Evolutionary conservation across 1,284 basidiomycete species (phyloP).

Genomic region (Mycosarcoma maydis): DNA sequence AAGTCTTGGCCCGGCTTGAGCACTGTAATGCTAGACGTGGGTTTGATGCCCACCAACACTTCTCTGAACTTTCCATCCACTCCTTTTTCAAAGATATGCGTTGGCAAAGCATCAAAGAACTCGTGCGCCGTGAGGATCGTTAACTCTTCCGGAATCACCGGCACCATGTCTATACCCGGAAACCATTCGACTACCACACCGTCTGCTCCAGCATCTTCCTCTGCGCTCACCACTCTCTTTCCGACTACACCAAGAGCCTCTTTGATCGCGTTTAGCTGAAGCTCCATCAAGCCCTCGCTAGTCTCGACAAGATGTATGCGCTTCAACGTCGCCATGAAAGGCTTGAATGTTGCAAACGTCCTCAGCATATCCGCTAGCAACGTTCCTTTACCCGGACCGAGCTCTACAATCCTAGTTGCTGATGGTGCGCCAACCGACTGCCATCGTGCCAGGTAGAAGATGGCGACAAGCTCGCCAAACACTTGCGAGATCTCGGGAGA

Average conservation of each 20-base stretch:
- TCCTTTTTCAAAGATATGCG: constrained; percentile 80
- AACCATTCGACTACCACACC: constrained; percentile 75
- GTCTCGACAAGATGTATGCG: constrained; percentile 63
- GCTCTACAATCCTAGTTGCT: constrained; percentile 81
- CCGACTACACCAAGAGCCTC: constrained; percentile 37
- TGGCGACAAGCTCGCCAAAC: constrained; percentile 79
- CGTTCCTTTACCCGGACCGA: constrained; percentile 94
- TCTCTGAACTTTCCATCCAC: constrained; percentile 81
- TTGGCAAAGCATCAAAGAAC: constrained; percentile 95
- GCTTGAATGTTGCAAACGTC: constrained; percentile 59
- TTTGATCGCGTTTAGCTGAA: constrained; percentile 49
- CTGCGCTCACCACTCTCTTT: constrained; percentile 45
- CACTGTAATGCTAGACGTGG: constrained; percentile 40
- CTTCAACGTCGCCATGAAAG: constrained; percentile 48
- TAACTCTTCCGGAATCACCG: constrained; percentile 71
- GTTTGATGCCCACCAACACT: constrained; percentile 76
- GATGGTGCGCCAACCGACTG: constrained; percentile 72
- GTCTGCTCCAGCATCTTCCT: constrained; percentile 20
- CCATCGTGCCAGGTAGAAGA: constrained; percentile 86
- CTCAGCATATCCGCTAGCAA: constrained; percentile 89
- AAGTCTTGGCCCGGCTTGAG: constrained; percentile 41
- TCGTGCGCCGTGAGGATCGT: constrained; percentile 94
- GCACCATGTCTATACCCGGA: constrained; percentile 77
- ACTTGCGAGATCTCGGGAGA: constrained; percentile 96
- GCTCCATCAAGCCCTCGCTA: constrained; percentile 55